phyloP scores from a whole-genome alignment of 257 asterid genomes.

The Lycium barbarum region DNA sequence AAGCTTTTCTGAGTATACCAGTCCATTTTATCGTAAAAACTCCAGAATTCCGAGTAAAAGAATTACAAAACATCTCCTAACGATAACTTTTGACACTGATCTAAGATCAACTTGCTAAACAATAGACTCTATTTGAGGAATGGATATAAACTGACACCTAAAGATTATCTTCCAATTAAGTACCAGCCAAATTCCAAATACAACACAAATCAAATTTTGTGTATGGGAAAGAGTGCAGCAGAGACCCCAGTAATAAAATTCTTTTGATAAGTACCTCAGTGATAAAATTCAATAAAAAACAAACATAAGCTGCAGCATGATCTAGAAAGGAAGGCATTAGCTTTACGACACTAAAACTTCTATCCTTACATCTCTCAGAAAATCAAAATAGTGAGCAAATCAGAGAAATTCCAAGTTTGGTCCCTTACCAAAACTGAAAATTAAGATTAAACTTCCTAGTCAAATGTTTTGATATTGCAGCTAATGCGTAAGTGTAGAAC shows the following conservation, averaged over 20 bases:
- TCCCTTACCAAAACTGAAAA: background rate
- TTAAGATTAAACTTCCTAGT: slow-evolving; percentile 21
- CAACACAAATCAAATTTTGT: background rate
- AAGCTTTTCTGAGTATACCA: slow-evolving; percentile 13
- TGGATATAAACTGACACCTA: background rate
- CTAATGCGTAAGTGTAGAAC: background rate
- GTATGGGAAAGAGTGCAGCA: background rate
- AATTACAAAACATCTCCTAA: background rate
- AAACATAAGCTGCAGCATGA: slow-evolving; percentile 13
- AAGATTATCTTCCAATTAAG: background rate
- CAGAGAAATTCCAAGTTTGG: background rate
- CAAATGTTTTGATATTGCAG: background rate
- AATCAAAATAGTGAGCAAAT: background rate
- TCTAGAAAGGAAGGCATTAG: background rate
- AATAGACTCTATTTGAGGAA: slow-evolving; percentile 23
- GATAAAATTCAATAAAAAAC: background rate
- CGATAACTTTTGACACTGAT: background rate
- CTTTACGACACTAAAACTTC: background rate
- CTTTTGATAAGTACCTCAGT: background rate
- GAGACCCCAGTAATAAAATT: background rate
- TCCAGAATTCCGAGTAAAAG: background rate
- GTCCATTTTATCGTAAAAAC: background rate
- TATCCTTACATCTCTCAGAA: background rate
- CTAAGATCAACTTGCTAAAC: slow-evolving; percentile 1
- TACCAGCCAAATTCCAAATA: background rate